A percentile compares a stretch with the other conserved stretches of the same genome.
These are phyloP conservation scores for Martiniozyma abietophila DNA, from an alignment of 805 yeast genomes.

Conservation along the genomic window DNA sequence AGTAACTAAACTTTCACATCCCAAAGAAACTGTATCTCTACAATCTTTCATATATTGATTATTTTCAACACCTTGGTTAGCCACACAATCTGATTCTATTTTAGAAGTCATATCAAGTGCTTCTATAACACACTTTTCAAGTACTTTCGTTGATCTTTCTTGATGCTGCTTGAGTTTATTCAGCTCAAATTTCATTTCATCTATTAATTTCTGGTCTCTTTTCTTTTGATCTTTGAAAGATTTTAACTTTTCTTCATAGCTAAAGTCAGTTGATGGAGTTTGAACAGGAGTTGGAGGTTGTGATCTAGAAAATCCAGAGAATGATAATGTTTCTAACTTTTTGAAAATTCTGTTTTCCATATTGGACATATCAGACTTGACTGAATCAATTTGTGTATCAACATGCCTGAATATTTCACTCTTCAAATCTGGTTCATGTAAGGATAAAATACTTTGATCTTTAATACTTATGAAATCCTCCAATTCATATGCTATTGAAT, in stretches of 20 bases:
- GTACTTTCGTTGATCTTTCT: conserved; percentile 30
- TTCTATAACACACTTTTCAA: conserved; percentile 28
- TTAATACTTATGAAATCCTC: conserved; percentile 64
- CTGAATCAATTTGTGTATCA: conserved; percentile 20
- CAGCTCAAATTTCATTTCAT: conserved; percentile 48
- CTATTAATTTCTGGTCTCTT: conserved; percentile 24
- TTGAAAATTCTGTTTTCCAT: conserved; percentile 20
- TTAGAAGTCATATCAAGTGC: conserved; percentile 31
- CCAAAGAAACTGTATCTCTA: conserved; percentile 61
- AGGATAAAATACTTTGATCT: conserved; percentile 49
- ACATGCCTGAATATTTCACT: conserved; percentile 19
- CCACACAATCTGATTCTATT: conserved; percentile 6
- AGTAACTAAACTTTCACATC: conserved; percentile 65
- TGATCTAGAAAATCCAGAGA: conserved; percentile 3
- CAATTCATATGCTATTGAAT: conserved; percentile 64
- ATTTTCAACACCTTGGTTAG: conserved; percentile 21
- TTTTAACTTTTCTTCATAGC: conserved; percentile 10
- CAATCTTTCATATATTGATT: conserved; percentile 64
- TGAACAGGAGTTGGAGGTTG: background rate
- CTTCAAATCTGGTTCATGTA: conserved; percentile 37
- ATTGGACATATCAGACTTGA: conserved; percentile 22
- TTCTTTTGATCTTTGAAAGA: conserved; percentile 7
- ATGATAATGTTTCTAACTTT: conserved; percentile 15
- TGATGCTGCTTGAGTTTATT: conserved; percentile 51
- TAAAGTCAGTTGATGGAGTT: conserved; percentile 7